A percentile compares a stretch with the other conserved stretches of the same genome.
Evolutionary conservation across 352 stramenopile species (phyloP).

Genomic region (Phytophthora sp.): DNA sequence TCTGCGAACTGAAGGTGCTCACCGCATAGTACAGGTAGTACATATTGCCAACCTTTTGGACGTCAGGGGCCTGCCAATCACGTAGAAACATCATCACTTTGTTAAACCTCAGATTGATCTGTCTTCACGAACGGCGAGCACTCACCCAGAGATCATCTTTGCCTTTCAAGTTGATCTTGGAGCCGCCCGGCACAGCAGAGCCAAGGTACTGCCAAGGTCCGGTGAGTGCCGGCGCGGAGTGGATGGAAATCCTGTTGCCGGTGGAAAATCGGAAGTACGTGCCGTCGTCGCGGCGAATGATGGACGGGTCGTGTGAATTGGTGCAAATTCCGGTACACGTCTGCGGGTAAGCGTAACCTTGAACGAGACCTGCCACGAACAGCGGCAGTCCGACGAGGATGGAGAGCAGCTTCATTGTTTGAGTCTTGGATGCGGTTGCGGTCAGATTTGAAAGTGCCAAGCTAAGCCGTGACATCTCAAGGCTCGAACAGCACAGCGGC

Average conservation of each 20-base stretch:
- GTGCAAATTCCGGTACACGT: slow-evolving; percentile 24
- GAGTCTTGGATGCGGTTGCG: slow-evolving; percentile 19
- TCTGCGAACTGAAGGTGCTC: slow-evolving; percentile 48
- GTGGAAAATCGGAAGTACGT: slow-evolving; percentile 59
- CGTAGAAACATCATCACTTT: too few species aligned
- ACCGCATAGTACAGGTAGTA: slow-evolving; percentile 73
- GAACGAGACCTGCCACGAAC: slow-evolving; percentile 9
- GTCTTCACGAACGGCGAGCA: neutral
- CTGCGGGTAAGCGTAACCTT: slow-evolving; percentile 26
- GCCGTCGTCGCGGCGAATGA: slow-evolving; percentile 44
- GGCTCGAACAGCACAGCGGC: too few species aligned
- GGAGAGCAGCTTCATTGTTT: slow-evolving; percentile 27
- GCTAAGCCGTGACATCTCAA: too few species aligned
- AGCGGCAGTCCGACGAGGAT: slow-evolving; percentile 18
- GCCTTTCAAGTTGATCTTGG: slow-evolving; percentile 41
- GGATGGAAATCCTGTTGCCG: slow-evolving; percentile 45
- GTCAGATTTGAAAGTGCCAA: neutral
- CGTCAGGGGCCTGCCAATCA: slow-evolving; percentile 51
- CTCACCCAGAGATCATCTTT: slow-evolving; percentile 45
- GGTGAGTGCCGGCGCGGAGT: slow-evolving; percentile 35
- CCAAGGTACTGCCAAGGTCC: slow-evolving; percentile 45
- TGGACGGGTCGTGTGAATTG: slow-evolving; percentile 48
- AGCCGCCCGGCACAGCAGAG: slow-evolving; percentile 37
- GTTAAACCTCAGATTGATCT: neutral
- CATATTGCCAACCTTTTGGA: slow-evolving; percentile 47